These are phyloP conservation scores for Mycena galericulata DNA, from an alignment of 768 basidiomycete species.

Conservation along the genomic window DNA sequence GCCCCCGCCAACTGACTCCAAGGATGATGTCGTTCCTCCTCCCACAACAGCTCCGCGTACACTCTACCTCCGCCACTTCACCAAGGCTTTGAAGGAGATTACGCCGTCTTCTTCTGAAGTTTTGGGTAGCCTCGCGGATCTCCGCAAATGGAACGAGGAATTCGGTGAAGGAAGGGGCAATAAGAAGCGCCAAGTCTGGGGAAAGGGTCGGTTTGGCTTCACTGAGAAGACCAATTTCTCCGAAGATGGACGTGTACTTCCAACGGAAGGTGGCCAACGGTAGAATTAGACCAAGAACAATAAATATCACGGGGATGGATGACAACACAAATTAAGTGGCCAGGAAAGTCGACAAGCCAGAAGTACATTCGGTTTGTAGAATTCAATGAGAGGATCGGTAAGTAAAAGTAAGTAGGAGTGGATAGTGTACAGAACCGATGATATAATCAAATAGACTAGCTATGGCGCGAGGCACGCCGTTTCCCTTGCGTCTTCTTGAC, in stretches of 20 bases:
- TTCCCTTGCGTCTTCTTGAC: constrained; percentile 35
- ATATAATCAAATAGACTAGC: not conserved
- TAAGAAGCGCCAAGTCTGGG: constrained; percentile 80
- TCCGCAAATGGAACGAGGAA: constrained; percentile 93
- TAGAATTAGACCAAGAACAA: constrained; percentile 34
- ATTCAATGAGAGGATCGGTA: too few relatives aligned
- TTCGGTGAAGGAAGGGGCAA: constrained; percentile 87
- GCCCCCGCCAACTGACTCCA: constrained; percentile 1
- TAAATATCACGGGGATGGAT: constrained; percentile 17
- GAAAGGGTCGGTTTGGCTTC: constrained; percentile 91
- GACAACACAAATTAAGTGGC: too few relatives aligned
- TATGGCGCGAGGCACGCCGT: constrained; percentile 23
- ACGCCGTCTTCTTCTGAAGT: constrained; percentile 90
- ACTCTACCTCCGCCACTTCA: constrained; percentile 75
- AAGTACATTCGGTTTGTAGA: too few relatives aligned
- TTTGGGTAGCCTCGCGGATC: constrained; percentile 77
- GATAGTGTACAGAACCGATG: too few relatives aligned
- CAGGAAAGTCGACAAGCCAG: too few relatives aligned
- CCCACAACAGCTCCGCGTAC: constrained; percentile 28
- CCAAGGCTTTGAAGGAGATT: constrained; percentile 88
- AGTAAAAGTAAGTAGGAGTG: too few relatives aligned
- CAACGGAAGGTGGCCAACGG: constrained; percentile 24
- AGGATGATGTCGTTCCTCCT: constrained; percentile 23
- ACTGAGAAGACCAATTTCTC: constrained; percentile 56
- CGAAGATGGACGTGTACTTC: constrained; percentile 61